Evolutionary conservation across 75 land plant genomes (phyloP).

Genomic region (Picea glauca): DNA sequence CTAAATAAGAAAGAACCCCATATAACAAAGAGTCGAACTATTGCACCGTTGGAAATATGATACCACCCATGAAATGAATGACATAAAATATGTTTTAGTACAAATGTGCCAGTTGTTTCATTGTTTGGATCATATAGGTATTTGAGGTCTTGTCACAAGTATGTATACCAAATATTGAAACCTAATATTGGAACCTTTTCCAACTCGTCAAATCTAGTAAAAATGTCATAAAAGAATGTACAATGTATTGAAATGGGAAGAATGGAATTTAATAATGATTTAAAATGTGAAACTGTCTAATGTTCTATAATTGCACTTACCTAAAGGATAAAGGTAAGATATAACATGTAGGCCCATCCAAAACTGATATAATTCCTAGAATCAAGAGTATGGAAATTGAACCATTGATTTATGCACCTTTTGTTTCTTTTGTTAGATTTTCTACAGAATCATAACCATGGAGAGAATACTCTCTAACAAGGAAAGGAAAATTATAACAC

Average conservation of each 20-base stretch:
- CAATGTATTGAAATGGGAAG: too few relatives aligned
- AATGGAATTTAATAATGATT: too few relatives aligned
- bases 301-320: background rate
- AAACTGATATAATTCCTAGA: too few relatives aligned
- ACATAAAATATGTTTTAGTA: too few relatives aligned
- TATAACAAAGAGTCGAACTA: too few relatives aligned
- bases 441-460: slow-evolving; percentile 52
- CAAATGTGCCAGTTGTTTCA: too few relatives aligned
- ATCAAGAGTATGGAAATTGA: too few relatives aligned
- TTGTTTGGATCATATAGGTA: slow-evolving; percentile 19
- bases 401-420: too few relatives aligned
- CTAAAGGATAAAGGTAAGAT: slow-evolving; percentile 52
- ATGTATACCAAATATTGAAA: background rate
- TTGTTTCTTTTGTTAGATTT: background rate
- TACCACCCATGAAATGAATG: slow-evolving; percentile 11
- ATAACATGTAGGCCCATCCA: background rate
- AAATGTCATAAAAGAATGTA: too few relatives aligned
- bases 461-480: slow-evolving; percentile 66
- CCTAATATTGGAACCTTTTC: too few relatives aligned
- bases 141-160: slow-evolving; percentile 37
- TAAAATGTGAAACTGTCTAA: background rate
- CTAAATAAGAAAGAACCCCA: slow-evolving; percentile 93
- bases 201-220: too few relatives aligned
- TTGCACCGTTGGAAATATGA: slow-evolving; percentile 15
- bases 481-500: slow-evolving; percentile 18